These are phyloP conservation scores for Herpotrichia juniperi DNA, from an alignment of 2,329 filamentous ascomycete species.

Conservation along the genomic window DNA sequence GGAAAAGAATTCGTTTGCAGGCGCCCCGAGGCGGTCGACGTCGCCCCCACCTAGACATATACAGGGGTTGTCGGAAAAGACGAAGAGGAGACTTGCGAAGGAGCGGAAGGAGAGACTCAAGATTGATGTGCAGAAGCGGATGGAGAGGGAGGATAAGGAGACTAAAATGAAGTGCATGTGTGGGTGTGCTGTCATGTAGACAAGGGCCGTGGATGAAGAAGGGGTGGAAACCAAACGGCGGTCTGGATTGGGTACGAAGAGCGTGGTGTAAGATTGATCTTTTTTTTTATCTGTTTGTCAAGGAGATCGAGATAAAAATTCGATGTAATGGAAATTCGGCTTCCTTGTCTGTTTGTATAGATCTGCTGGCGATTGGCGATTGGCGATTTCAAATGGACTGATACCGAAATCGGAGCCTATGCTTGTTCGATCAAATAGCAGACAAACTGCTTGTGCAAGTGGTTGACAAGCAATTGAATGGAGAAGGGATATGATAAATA, in stretches of 20 bases:
- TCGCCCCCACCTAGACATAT: no score
- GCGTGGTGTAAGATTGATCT: neutral
- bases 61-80: no score
- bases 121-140: neutral
- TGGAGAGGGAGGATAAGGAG: neutral
- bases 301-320: neutral
- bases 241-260: no score
- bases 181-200: conserved; percentile 2
- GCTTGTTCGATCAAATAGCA: neutral
- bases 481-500: neutral
- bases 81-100: no score
- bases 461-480: neutral
- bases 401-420: neutral
- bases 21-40: no score
- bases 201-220: neutral
- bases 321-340: neutral
- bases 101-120: neutral
- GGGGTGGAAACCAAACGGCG: neutral
- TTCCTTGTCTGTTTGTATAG: neutral
- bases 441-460: neutral
- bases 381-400: no score
- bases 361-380: neutral
- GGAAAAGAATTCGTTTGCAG: no score
- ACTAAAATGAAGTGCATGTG: neutral
- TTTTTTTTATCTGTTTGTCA: neutral